These are phyloP conservation scores for Candida suzukii DNA, from an alignment of 805 yeast species.

Conservation along the genomic window DNA sequence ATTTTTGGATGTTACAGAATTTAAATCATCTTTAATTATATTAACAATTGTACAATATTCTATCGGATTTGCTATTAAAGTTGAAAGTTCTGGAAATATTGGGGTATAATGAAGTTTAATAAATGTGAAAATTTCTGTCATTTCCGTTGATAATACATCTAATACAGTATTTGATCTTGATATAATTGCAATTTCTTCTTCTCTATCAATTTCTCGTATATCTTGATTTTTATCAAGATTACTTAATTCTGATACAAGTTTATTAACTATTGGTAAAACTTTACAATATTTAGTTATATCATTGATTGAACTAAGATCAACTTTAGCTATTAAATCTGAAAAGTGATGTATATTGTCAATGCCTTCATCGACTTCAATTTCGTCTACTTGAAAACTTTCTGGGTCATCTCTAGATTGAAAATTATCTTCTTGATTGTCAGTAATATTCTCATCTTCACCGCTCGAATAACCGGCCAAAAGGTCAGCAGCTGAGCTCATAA, in stretches of 20 bases:
- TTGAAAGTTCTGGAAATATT: constrained; percentile 66
- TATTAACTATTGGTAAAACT: constrained; percentile 15
- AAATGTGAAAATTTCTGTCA: constrained; percentile 38
- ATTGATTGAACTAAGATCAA: constrained; percentile 12
- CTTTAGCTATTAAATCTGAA: constrained; percentile 6
- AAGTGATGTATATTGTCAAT: constrained; percentile 2
- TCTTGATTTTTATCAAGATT: constrained; percentile 3
- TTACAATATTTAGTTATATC: constrained; percentile 20
- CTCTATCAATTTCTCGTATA: constrained; percentile 19
- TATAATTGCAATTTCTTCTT: constrained; percentile 39
- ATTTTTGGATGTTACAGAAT: constrained; percentile 15
- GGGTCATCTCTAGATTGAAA: not conserved
- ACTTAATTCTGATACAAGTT: constrained; percentile 17
- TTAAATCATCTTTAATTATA: constrained; percentile 37
- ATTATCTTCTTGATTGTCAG: constrained; percentile 2
- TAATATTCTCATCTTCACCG: constrained; percentile 17
- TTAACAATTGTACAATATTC: constrained; percentile 51
- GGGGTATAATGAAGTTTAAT: constrained; percentile 46
- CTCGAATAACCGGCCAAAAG: constrained; percentile 35
- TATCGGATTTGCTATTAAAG: constrained; percentile 52
- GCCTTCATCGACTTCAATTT: not conserved
- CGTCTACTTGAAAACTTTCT: not conserved
- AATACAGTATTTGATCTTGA: constrained; percentile 37
- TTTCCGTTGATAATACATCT: constrained; percentile 48
- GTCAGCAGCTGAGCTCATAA: constrained; percentile 33